phyloP scores from a whole-genome alignment of 257 asterid genomes.

The Eustoma russellianum region DNA sequence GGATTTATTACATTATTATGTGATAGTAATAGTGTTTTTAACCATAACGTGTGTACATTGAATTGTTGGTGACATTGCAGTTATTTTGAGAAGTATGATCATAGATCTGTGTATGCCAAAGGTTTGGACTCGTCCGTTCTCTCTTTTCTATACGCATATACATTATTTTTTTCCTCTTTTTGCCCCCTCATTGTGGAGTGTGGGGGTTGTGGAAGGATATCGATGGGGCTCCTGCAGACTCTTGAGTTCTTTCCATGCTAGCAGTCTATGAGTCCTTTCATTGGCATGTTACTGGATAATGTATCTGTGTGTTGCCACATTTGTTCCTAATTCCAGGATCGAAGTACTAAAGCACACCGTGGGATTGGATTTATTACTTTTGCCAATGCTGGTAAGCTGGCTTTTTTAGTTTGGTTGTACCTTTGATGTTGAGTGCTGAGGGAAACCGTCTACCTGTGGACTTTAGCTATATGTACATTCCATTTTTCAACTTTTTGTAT shows the following conservation, averaged over 20 bases:
- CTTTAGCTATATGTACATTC: too few species aligned
- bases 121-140: constrained; percentile 28
- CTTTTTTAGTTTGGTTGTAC: not conserved
- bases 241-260: too few species aligned
- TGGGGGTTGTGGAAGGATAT: too few species aligned
- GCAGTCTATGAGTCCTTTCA: too few species aligned
- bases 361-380: constrained; percentile 97
- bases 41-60: not conserved
- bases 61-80: constrained; percentile 27
- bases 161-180: not conserved
- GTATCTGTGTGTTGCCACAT: not conserved
- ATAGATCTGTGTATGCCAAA: constrained; percentile 96
- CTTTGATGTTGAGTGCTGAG: too few species aligned
- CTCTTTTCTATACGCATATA: too few species aligned
- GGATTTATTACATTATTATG: not conserved
- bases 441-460: too few species aligned
- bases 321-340: constrained; percentile 42
- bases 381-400: constrained; percentile 56
- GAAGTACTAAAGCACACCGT: constrained; percentile 84
- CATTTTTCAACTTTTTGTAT: not conserved
- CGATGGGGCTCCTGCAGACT: too few species aligned
- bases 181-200: too few species aligned
- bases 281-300: too few species aligned
- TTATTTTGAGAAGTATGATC: constrained; percentile 86
- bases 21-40: not conserved